Percentiles rank a stretch among this genome's conserved stretches.
phyloP scores from a whole-genome alignment of 768 basidiomycete genomes.

The Pisolithus tinctorius region DNA sequence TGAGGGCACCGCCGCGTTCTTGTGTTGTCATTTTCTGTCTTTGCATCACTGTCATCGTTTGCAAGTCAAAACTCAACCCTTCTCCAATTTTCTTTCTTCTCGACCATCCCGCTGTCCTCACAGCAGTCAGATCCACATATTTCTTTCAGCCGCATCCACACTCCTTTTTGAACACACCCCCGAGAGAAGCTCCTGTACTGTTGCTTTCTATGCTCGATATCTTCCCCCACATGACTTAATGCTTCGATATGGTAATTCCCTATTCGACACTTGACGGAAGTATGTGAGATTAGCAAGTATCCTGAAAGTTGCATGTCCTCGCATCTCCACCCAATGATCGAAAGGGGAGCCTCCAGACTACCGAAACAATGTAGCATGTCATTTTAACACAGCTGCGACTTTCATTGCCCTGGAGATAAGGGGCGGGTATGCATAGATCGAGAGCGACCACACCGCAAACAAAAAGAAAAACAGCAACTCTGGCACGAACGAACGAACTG shows the following conservation, averaged over 20 bases:
- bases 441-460: no score
- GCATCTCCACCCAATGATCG: no score
- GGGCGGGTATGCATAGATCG: no score
- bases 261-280: constrained; percentile 7
- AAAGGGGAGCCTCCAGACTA: no score
- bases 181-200: constrained; percentile 26
- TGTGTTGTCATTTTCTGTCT: constrained; percentile 19
- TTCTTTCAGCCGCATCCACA: constrained; percentile 17
- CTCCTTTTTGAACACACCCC: constrained; percentile 23
- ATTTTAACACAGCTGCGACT: no score
- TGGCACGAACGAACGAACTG: not conserved
- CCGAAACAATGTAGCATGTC: no score
- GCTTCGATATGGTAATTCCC: constrained; percentile 27
- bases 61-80: constrained; percentile 13
- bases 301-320: no score
- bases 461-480: not conserved
- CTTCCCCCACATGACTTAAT: constrained; percentile 29
- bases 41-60: constrained; percentile 16
- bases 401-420: no score
- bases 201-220: constrained; percentile 28
- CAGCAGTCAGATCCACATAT: constrained; percentile 17
- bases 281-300: not conserved
- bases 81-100: constrained; percentile 5
- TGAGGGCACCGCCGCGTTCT: constrained; percentile 10
- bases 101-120: constrained; percentile 8